A percentile compares a stretch with the other conserved stretches of the same genome.
phyloP scores from a whole-genome alignment of 2,329 filamentous ascomycete genomes.

The Neofusicoccum umdonicola region DNA sequence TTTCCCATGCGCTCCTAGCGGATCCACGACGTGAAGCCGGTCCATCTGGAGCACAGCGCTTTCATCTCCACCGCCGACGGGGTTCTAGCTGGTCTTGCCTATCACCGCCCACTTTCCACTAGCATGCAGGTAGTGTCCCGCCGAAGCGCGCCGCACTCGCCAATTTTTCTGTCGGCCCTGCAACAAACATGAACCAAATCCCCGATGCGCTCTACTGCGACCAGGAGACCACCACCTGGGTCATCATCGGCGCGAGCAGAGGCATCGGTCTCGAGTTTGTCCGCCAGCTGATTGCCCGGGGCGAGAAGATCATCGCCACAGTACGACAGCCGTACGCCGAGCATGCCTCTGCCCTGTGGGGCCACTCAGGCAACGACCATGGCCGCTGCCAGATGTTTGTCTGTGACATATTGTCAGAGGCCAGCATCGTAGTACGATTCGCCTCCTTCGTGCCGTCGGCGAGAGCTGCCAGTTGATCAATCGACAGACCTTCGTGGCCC shows the following conservation, averaged over 20 bases:
- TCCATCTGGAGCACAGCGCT: not conserved
- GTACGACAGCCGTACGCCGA: constrained; percentile 44
- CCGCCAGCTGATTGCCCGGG: constrained; percentile 46
- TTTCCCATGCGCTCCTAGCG: not conserved
- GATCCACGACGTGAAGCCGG: not conserved
- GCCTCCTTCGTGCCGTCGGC: not conserved
- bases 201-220: constrained; percentile 42
- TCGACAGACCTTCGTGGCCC: constrained; percentile 42
- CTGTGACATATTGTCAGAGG: constrained; percentile 54
- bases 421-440: constrained; percentile 47
- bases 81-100: constrained; percentile 4
- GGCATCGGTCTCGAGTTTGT: constrained; percentile 55
- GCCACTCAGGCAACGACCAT: constrained; percentile 43
- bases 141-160: constrained; percentile 2
- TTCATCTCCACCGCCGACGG: not conserved
- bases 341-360: constrained; percentile 42
- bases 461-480: constrained; percentile 8
- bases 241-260: constrained; percentile 47
- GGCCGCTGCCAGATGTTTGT: constrained; percentile 48
- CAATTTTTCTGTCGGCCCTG: constrained; percentile 10
- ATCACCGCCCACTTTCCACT: constrained; percentile 11
- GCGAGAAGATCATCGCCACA: constrained; percentile 52
- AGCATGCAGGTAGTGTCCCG: constrained; percentile 15
- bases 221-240: constrained; percentile 44
- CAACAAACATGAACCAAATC: constrained; percentile 40